A percentile compares a stretch with the other conserved stretches of the same genome.
Evolutionary conservation across 140 eudicot genomes (phyloP).

Genomic region (Senecio squalidus): DNA sequence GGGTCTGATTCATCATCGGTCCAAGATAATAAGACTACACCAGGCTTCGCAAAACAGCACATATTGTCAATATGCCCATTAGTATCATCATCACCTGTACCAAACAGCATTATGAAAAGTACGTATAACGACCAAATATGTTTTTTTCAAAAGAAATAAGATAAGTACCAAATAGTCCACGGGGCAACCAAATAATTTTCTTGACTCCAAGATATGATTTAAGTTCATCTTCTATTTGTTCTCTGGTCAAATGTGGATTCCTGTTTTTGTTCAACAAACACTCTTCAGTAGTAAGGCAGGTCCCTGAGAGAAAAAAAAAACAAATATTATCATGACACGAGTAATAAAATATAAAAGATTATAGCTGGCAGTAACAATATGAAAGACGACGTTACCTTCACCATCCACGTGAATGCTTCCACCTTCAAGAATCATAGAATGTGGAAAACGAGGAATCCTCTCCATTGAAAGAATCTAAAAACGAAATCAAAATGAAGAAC

Average conservation of each 20-base stretch:
- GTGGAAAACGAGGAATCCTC: conserved; percentile 68
- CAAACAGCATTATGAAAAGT: not conserved
- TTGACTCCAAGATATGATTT: conserved; percentile 76
- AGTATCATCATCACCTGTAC: conserved; percentile 92
- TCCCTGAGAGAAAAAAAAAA: conserved; percentile 46
- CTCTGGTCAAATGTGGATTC: conserved; percentile 73
- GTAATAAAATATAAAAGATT: not conserved
- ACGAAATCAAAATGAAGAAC: not conserved
- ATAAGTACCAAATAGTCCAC: conserved; percentile 68
- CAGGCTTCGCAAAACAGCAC: conserved; percentile 96
- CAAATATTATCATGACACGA: not conserved
- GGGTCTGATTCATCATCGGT: conserved; percentile 87
- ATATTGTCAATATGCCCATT: conserved; percentile 92
- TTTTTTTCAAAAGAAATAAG: not conserved
- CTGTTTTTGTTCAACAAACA: conserved; percentile 89
- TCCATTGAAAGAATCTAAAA: conserved; percentile 65
- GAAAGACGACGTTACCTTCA: not conserved
- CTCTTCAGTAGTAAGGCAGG: conserved; percentile 96
- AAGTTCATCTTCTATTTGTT: conserved; percentile 76
- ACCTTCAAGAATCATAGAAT: conserved; percentile 88
- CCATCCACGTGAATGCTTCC: conserved; percentile 97
- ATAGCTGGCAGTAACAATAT: not conserved
- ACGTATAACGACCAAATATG: not conserved
- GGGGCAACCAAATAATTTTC: conserved; percentile 89
- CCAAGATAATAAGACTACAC: conserved; percentile 82